Conservation (phyloP, 768 basidiomycete species). For the Chalciporus piperatus region DNA sequence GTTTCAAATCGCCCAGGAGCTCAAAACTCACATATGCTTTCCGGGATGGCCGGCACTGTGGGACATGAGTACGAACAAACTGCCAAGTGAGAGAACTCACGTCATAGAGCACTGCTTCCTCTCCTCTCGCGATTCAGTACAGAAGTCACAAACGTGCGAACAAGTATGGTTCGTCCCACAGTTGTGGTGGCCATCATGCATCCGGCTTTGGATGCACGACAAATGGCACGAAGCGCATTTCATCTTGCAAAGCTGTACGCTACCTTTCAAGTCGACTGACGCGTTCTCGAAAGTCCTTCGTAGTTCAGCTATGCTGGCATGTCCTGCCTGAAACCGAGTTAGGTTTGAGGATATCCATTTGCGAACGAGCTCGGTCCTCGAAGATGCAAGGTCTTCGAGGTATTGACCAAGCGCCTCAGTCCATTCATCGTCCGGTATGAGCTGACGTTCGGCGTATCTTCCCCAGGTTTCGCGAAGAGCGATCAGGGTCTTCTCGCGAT, state of each 20-base stretch:
- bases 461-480: constrained; percentile 31
- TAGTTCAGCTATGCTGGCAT: constrained; percentile 45
- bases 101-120: constrained; percentile 41
- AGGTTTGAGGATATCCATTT: constrained; percentile 52
- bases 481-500: constrained; percentile 9
- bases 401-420: constrained; percentile 36
- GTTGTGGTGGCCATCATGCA: constrained; percentile 47
- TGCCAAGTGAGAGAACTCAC: constrained; percentile 32
- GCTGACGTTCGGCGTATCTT: constrained; percentile 30
- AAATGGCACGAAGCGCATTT: constrained; percentile 51
- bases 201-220: constrained; percentile 43
- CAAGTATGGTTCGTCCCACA: constrained; percentile 52
- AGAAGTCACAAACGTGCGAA: constrained; percentile 41
- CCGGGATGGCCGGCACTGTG: constrained; percentile 55
- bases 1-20: background rate
- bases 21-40: constrained; percentile 47
- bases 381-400: constrained; percentile 39
- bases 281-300: constrained; percentile 41
- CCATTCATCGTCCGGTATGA: constrained; percentile 44
- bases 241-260: constrained; percentile 47
- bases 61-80: background rate
- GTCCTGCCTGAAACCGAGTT: constrained; percentile 43
- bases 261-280: constrained; percentile 45
- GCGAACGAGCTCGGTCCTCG: constrained; percentile 45
- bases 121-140: constrained; percentile 26